Evolutionary conservation across 2,329 filamentous ascomycete genomes (phyloP).

Genomic region (Alternaria arborescens): DNA sequence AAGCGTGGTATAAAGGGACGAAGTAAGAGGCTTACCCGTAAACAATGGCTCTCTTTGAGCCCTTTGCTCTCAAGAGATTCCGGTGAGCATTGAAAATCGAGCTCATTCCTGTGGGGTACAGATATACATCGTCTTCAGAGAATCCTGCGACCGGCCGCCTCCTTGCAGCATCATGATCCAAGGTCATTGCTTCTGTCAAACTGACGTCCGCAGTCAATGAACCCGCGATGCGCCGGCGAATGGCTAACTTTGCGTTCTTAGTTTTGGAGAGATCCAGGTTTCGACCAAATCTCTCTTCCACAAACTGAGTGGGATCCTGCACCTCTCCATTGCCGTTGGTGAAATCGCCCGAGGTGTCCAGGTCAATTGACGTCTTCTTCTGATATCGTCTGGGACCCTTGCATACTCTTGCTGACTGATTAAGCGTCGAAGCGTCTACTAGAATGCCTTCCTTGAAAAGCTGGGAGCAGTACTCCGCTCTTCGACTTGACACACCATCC

Average conservation of each 20-base stretch:
- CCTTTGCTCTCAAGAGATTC: constrained; percentile 71
- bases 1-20: constrained; percentile 2
- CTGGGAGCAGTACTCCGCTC: constrained; percentile 86
- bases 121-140: constrained; percentile 84
- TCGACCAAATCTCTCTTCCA: constrained; percentile 93
- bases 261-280: constrained; percentile 85
- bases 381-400: constrained; percentile 87
- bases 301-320: constrained; percentile 78
- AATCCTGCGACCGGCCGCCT: constrained; percentile 66
- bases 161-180: constrained; percentile 54
- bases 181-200: constrained; percentile 65
- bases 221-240: constrained; percentile 86
- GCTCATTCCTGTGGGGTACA: constrained; percentile 93
- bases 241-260: constrained; percentile 82
- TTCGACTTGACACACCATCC: constrained; percentile 88
- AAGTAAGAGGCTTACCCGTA: constrained; percentile 66
- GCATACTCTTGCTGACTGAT: constrained; percentile 52
- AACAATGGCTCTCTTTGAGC: constrained; percentile 78
- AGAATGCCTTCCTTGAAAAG: constrained; percentile 76
- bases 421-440: constrained; percentile 57
- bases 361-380: constrained; percentile 64
- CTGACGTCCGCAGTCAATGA: constrained; percentile 78
- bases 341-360: constrained; percentile 25
- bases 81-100: constrained; percentile 90
- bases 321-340: constrained; percentile 51